Base-by-base conservation (phyloP, 371 early-diverging fungal genomes). In the Mucor lusitanicus region DNA sequence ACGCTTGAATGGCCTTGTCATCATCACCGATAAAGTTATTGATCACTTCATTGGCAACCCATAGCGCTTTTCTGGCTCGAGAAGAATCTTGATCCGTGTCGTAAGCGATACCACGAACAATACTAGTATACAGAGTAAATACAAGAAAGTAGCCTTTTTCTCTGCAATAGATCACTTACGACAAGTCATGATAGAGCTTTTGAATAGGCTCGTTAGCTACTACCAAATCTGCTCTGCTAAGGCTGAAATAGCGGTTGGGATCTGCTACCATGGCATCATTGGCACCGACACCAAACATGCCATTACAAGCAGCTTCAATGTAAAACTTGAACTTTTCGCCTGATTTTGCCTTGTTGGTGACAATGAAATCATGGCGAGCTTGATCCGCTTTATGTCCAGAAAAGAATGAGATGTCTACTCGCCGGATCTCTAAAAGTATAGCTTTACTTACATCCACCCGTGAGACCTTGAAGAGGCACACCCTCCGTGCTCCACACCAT, bases 281-380 rank as follows among this genome's bases (percentile, higher is more conserved):
- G 44, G 83, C 80, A 17, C 92, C 94, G 40, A 88, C 85, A 35
- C 98, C 97, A 85, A 95, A 96, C 90, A 97, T 86, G 39, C 93
- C 93, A 76, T 98, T 98, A 73, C 96, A 95, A 1, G 96, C 97
- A 33, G 93, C 89, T 68, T 97, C 99, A 56, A 97, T 78, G 68
- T 90, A 95, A 60, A 96, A 87, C 8, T 87, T 79, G 54, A 87
- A 81, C 17, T 72, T 73, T 58, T 93, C 90, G 0, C 88, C 91
- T 12, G 83, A 84, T 12, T 70, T 75, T 8, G 92, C 92, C 28
- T 81, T 78, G 7, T 83, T 70, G 0, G 92, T 84, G 17, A 98
- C 66, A 17, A 85, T 69, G 76, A 86, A 94, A 50, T 97, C 96
- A 33, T 91, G 87, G 35, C 95, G 91, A 21, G 88, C 77, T 68